A percentile compares a stretch with the other conserved stretches of the same genome.
phyloP scores from a whole-genome alignment of 768 basidiomycete species.

The Phaffia australis region DNA sequence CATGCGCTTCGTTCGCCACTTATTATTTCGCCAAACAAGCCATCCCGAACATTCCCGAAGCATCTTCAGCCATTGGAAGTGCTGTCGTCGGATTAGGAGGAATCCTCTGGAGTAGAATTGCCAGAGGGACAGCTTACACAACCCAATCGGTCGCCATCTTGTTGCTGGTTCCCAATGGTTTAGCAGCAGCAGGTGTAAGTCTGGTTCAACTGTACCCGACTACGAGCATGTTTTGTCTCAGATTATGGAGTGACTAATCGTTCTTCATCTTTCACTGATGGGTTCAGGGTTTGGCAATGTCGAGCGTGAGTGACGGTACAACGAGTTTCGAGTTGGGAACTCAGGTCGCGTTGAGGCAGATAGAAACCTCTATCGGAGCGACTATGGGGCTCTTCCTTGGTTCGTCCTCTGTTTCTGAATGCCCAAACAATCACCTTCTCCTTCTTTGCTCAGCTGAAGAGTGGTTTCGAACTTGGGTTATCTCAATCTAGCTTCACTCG shows the following conservation, averaged over 20 bases:
- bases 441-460: too few relatives aligned
- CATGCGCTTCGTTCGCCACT: not conserved
- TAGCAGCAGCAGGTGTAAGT: constrained; percentile 20
- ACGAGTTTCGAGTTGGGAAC: constrained; percentile 19
- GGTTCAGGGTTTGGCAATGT: constrained; percentile 13
- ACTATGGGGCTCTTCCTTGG: constrained; percentile 1
- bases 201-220: too few relatives aligned
- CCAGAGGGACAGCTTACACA: constrained; percentile 24
- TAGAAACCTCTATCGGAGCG: constrained; percentile 10
- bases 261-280: too few relatives aligned
- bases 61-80: constrained; percentile 15
- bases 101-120: constrained; percentile 17
- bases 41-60: constrained; percentile 12
- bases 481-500: too few relatives aligned
- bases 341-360: constrained; percentile 8
- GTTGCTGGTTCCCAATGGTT: constrained; percentile 21
- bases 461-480: too few relatives aligned
- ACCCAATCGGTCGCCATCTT: constrained; percentile 22
- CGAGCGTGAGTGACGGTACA: not conserved
- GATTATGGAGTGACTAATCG: too few relatives aligned
- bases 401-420: too few relatives aligned
- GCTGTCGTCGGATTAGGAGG: constrained; percentile 16
- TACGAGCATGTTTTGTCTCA: too few relatives aligned
- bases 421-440: too few relatives aligned
- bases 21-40: not conserved